Base-by-base conservation (phyloP, 2,329 filamentous ascomycete genomes). In the Mycocentrospora acerina region DNA sequence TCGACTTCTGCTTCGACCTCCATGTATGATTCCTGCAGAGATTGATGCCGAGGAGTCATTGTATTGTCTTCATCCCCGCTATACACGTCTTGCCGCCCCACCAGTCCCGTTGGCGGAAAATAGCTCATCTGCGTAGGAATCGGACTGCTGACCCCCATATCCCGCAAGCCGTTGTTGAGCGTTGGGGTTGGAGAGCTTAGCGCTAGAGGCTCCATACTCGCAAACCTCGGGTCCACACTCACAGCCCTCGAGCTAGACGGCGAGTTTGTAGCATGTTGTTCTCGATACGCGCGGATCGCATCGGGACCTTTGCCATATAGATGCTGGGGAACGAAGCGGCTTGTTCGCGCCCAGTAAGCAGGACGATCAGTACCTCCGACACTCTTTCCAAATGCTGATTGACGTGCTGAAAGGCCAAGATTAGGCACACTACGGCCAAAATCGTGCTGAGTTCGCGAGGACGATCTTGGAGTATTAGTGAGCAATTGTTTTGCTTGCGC, bases 321-420 rank as follows among this genome's bases (percentile, higher is more conserved):
- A 30, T 67, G 58, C 9, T 53, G 47, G 7, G 63, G 63, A 1
- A 68, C 62, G 17, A 68, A 68, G n/a, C 60, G 59, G 32, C 54
- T 60, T 8, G 44, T 37, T 7, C 64, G 64, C 17, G 27, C 39
- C 51, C 57, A 60, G 39, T 64, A 68, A 14, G 63, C 60, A 9
- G 63, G 57, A 7, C 47, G 48, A 22, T 53, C 37, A 24, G 43
- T 43, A 8, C 41, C 39, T 16, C 36, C 10, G 25, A 35, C 37
- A 16, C 42, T 59, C 15, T 37, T 48, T n/a, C 48, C 48, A 17
- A 51, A 44, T 2, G 29, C 31, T 3, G 56, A 48, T 2, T 35
- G 40, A 3, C 37, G 41, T 25, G 37, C 46, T 4, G 50, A 41
- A 14, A 47, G 17, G 11, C 43, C 43, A 2, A 60, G 43, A 15